Evolutionary conservation across 2,329 filamentous ascomycete species (phyloP).

Genomic region (Epichloe festucae): DNA sequence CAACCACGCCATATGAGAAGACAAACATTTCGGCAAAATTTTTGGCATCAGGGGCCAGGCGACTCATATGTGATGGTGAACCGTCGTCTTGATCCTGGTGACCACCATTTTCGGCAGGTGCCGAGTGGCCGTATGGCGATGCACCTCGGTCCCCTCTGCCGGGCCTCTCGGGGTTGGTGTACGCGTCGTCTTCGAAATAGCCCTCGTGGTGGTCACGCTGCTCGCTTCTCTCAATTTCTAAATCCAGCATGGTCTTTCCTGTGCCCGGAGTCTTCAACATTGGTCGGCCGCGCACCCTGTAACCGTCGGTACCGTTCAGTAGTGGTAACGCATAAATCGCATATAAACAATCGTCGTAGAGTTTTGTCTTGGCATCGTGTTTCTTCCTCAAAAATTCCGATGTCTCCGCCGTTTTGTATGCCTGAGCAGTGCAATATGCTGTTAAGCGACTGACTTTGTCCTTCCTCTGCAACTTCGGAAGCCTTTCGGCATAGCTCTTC

Average conservation of each 20-base stretch:
- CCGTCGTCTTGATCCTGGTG: slow-evolving; percentile 26
- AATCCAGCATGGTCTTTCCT: slow-evolving; percentile 81
- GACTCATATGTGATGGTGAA: slow-evolving; percentile 36
- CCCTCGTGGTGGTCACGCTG: slow-evolving; percentile 80
- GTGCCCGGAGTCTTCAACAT: slow-evolving; percentile 80
- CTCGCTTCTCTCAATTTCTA: slow-evolving; percentile 93
- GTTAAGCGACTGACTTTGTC: slow-evolving; percentile 85
- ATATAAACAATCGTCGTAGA: slow-evolving; percentile 96
- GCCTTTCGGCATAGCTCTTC: slow-evolving; percentile 87
- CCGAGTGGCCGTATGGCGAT: slow-evolving; percentile 20
- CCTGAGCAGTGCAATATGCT: slow-evolving; percentile 91
- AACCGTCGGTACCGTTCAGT: slow-evolving; percentile 74
- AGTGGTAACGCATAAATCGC: slow-evolving; percentile 88
- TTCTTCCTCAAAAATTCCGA: slow-evolving; percentile 84
- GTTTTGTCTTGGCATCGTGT: slow-evolving; percentile 83
- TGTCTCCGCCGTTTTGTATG: slow-evolving; percentile 79
- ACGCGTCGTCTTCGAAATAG: slow-evolving; percentile 67
- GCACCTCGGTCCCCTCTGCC: slow-evolving; percentile 16
- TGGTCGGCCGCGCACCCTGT: slow-evolving; percentile 77
- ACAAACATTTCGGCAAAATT: slow-evolving; percentile 92
- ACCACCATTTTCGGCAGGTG: slow-evolving; percentile 16
- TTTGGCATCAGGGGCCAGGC: slow-evolving; percentile 57
- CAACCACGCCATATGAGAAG: slow-evolving; percentile 91
- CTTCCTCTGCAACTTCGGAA: slow-evolving; percentile 76
- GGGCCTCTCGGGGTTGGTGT: slow-evolving; percentile 23